These are phyloP conservation scores for Orbilia quercus DNA, from an alignment of 2,329 filamentous ascomycete species.

Conservation along the genomic window DNA sequence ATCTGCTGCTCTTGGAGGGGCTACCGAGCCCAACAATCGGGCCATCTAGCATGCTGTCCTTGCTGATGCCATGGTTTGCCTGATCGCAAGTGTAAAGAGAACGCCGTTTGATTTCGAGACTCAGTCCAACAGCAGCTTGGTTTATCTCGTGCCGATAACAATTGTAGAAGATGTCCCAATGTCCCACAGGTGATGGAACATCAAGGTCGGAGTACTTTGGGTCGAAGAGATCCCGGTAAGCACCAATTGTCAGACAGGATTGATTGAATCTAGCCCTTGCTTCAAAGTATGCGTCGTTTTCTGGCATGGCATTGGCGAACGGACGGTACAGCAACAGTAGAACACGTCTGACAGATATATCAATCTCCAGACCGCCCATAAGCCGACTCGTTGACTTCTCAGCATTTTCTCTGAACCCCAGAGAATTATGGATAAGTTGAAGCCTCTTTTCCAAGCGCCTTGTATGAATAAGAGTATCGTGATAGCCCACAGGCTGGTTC, in stretches of 20 bases:
- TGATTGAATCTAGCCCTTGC: background rate
- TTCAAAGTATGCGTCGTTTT: background rate
- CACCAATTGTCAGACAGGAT: background rate
- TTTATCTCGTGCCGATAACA: constrained; percentile 2
- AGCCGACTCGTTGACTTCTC: background rate
- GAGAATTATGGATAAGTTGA: background rate
- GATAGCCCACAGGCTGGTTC: background rate
- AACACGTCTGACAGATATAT: constrained; percentile 2
- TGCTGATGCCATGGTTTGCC: no score
- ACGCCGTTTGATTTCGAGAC: background rate
- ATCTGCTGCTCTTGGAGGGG: background rate
- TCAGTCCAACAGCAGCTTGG: background rate
- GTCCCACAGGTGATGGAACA: background rate
- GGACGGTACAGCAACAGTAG: background rate
- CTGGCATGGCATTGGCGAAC: background rate
- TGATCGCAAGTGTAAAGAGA: background rate
- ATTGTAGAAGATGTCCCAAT: constrained; percentile 2
- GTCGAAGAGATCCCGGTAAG: constrained; percentile 3
- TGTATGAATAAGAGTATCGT: no score
- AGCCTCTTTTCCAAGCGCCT: no score
- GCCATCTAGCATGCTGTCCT: no score
- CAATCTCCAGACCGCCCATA: background rate
- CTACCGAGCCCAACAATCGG: background rate
- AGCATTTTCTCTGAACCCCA: background rate
- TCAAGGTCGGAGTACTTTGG: constrained; percentile 3